These are phyloP conservation scores for Coemansia sp. DNA, from an alignment of 192 early-diverging fungal species.

Conservation along the genomic window DNA sequence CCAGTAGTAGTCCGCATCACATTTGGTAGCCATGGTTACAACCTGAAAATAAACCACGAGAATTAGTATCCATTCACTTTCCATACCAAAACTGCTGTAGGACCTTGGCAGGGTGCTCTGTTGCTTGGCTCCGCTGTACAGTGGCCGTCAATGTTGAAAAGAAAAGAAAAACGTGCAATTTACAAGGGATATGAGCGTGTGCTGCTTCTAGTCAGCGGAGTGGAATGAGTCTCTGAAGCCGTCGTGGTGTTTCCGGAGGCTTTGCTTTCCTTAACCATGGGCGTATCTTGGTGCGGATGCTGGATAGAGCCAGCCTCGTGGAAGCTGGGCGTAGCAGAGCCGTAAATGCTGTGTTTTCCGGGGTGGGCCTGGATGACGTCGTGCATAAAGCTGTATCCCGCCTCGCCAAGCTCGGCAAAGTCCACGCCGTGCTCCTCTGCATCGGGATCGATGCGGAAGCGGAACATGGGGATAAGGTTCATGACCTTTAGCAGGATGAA, in stretches of 20 bases:
- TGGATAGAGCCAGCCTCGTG: conserved; percentile 11
- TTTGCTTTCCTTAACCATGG: conserved; percentile 13
- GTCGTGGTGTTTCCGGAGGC: conserved; percentile 1
- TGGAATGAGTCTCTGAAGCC: neutral
- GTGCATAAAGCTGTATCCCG: conserved; percentile 40
- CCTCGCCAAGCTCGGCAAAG: conserved; percentile 50
- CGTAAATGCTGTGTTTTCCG: neutral
- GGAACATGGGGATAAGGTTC: conserved; percentile 51
- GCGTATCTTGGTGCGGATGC: conserved; percentile 22
- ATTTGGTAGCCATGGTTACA: too few relatives aligned
- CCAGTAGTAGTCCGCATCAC: too few relatives aligned
- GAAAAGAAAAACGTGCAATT: too few relatives aligned
- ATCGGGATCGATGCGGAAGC: conserved; percentile 50
- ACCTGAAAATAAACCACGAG: too few relatives aligned
- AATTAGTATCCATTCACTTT: too few relatives aligned
- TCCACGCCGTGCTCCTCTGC: conserved; percentile 50
- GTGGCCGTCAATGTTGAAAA: too few relatives aligned
- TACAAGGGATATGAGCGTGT: conserved; percentile 3
- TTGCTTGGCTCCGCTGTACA: too few relatives aligned
- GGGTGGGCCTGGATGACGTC: conserved; percentile 10
- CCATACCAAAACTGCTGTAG: too few relatives aligned
- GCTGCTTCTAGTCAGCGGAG: neutral
- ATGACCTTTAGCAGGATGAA: conserved; percentile 52
- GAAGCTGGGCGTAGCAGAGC: conserved; percentile 9
- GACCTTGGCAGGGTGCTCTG: too few relatives aligned